phyloP scores from a whole-genome alignment of 2,329 filamentous ascomycete genomes.

The Aspergillus sclerotialis region DNA sequence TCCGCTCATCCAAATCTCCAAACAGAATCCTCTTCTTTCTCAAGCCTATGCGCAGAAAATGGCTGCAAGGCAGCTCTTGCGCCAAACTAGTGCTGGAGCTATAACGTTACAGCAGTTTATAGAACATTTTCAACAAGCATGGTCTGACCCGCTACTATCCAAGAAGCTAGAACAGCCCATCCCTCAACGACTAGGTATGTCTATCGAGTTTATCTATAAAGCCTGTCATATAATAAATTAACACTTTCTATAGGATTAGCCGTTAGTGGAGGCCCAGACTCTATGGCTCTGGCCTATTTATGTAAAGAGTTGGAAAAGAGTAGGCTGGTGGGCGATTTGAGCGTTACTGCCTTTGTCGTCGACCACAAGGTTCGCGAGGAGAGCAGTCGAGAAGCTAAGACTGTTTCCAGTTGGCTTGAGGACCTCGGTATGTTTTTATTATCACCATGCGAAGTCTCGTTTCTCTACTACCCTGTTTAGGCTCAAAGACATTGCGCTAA shows the following conservation, averaged over 20 bases:
- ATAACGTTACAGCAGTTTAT: slow-evolving; percentile 23
- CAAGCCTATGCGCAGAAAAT: slow-evolving; percentile 6
- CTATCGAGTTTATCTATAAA: background rate
- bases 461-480: slow-evolving; percentile 1
- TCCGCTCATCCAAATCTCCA: background rate
- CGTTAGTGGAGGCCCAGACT: slow-evolving; percentile 88
- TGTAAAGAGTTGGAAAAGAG: slow-evolving; percentile 46
- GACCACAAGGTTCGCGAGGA: slow-evolving; percentile 53
- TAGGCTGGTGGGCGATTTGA: slow-evolving; percentile 12
- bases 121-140: slow-evolving; percentile 22
- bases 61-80: slow-evolving; percentile 8
- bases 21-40: background rate
- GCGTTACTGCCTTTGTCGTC: slow-evolving; percentile 52
- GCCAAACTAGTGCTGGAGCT: slow-evolving; percentile 6
- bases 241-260: slow-evolving; percentile 56
- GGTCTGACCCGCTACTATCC: slow-evolving; percentile 14
- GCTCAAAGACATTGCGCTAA: background rate
- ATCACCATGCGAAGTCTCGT: background rate
- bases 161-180: slow-evolving; percentile 9
- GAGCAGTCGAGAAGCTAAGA: slow-evolving; percentile 49
- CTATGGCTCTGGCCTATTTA: slow-evolving; percentile 86
- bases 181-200: slow-evolving; percentile 22
- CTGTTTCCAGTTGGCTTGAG: slow-evolving; percentile 41
- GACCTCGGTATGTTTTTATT: slow-evolving; percentile 32
- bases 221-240: background rate